phyloP scores from a whole-genome alignment of 208 protist genomes.

The Herpetomonas samuelpessoai region DNA sequence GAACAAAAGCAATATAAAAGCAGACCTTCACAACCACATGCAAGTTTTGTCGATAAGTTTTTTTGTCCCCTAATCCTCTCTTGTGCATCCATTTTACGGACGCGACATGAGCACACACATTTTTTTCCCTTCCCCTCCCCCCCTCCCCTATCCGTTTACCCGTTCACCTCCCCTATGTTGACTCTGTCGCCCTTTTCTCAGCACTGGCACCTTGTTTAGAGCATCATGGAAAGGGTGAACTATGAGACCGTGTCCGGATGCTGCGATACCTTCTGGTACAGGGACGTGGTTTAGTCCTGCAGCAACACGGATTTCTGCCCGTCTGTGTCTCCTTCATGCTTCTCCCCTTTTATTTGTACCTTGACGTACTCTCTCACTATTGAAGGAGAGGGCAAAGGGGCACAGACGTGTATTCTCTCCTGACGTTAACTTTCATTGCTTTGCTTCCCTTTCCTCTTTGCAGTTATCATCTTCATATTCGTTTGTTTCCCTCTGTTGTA shows the following conservation, averaged over 20 bases:
- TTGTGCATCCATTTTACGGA: too few relatives aligned
- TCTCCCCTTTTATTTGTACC: not conserved
- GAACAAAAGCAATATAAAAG: too few relatives aligned
- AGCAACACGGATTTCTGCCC: not conserved
- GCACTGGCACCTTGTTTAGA: not conserved
- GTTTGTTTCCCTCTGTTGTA: not conserved
- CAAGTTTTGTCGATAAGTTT: too few relatives aligned
- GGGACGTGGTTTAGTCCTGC: too few relatives aligned
- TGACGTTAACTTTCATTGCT: not conserved
- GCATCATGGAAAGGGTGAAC: too few relatives aligned
- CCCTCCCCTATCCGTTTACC: not conserved
- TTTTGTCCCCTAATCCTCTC: too few relatives aligned
- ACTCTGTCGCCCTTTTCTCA: not conserved
- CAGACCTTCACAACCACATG: too few relatives aligned
- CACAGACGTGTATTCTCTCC: not conserved
- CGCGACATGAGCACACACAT: not conserved
- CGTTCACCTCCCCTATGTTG: not conserved
- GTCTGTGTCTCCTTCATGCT: not conserved
- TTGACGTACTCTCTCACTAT: not conserved
- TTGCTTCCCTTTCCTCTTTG: constrained; percentile 3
- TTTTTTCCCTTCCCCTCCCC: not conserved
- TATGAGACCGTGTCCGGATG: too few relatives aligned
- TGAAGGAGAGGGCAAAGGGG: not conserved
- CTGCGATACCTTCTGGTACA: too few relatives aligned
- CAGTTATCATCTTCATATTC: not conserved